A percentile compares a stretch with the other conserved stretches of the same genome.
phyloP scores from a whole-genome alignment of 2,329 filamentous ascomycete genomes.

The Pleomassaria siparia region DNA sequence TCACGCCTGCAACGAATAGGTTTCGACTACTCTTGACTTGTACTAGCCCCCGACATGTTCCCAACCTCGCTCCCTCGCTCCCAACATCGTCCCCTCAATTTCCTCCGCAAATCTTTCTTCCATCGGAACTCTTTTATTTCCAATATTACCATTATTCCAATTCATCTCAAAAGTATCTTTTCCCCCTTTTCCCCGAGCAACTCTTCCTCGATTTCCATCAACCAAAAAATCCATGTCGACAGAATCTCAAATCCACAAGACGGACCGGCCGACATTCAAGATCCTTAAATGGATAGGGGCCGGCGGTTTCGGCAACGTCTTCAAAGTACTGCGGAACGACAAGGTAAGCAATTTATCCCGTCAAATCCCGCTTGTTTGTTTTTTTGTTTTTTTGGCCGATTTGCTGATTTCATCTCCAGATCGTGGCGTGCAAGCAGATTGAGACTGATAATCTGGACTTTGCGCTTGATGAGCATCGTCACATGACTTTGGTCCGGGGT shows the following conservation, averaged over 20 bases:
- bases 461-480: slow-evolving; percentile 12
- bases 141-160: no score
- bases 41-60: no score
- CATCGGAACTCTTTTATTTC: no score
- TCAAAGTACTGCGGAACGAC: slow-evolving; percentile 14
- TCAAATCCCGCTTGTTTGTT: no score
- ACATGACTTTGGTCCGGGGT: slow-evolving; percentile 12
- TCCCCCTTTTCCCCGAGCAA: no score
- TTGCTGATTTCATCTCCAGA: not conserved
- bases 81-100: not conserved
- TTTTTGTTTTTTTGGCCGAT: no score
- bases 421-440: slow-evolving; percentile 18
- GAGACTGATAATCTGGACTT: slow-evolving; percentile 6
- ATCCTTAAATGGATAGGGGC: slow-evolving; percentile 18
- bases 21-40: no score
- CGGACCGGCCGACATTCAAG: slow-evolving; percentile 6
- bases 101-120: no score
- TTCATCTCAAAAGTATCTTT: no score
- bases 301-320: slow-evolving; percentile 17
- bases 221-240: not conserved
- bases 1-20: no score
- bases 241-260: not conserved
- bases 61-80: no score
- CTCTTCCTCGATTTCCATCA: not conserved
- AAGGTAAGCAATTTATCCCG: slow-evolving; percentile 2